Evolutionary conservation across 805 yeast genomes (phyloP).

Genomic region (Spathaspora gorwiae): DNA sequence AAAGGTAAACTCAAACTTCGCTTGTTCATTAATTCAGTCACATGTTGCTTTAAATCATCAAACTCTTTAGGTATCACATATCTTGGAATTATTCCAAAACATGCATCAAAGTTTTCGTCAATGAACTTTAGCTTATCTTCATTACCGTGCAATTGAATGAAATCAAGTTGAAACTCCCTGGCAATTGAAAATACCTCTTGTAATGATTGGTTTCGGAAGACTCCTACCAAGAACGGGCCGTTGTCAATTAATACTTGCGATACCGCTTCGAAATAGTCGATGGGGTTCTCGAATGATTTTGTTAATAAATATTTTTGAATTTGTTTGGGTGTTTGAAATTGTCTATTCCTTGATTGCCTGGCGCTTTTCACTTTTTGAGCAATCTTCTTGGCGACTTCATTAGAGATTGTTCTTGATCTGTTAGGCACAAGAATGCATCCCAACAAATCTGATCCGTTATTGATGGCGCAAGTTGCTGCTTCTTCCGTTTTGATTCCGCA

Average conservation of each 20-base stretch:
- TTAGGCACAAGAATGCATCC: constrained; percentile 89
- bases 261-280: constrained; percentile 27
- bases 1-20: constrained; percentile 50
- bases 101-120: constrained; percentile 4
- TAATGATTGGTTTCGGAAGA: constrained; percentile 75
- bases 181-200: constrained; percentile 51
- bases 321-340: constrained; percentile 17
- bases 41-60: constrained; percentile 22
- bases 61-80: constrained; percentile 57
- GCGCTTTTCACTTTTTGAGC: constrained; percentile 21
- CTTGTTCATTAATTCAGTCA: constrained; percentile 9
- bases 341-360: constrained; percentile 13
- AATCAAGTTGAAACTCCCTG: constrained; percentile 52
- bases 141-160: constrained; percentile 84
- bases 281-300: constrained; percentile 9
- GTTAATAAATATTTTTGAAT: constrained; percentile 4
- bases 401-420: constrained; percentile 62
- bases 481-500: constrained; percentile 74
- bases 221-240: constrained; percentile 83
- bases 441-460: constrained; percentile 65
- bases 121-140: constrained; percentile 49
- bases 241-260: constrained; percentile 22
- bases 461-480: constrained; percentile 69
- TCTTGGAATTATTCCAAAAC: constrained; percentile 67
- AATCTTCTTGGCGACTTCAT: constrained; percentile 24